Evolutionary conservation across 2,329 filamentous ascomycete genomes (phyloP), one percentile per base, ranked within the genome.

Genomic region (Akanthomyces muscarius): DNA sequence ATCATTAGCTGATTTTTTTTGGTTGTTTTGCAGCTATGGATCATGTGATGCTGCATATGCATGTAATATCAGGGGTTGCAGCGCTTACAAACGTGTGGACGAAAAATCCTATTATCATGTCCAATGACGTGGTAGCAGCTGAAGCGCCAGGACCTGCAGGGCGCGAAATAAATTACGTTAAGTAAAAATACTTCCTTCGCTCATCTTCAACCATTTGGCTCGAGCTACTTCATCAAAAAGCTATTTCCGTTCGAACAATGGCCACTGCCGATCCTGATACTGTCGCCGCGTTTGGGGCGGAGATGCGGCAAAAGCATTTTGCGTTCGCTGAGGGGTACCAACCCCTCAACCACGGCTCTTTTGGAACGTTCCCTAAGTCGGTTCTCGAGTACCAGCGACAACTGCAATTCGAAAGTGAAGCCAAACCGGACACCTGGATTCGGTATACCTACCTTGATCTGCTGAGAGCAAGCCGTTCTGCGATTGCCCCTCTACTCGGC

Each of bases 401-500:
- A 36, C 81, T 83, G 63, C 83, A 88, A 71, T 78, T 82, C 51
- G 75, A 80, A 33, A 78, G 79, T 38, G 89, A 92, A 77, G 75
- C 78, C 4, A 79, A 79, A 7, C 87, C 89, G 0, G 89, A 92
- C 72, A 74, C 77, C 5, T 92, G 88, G 76, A 84, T 90, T 67
- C 83, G 86, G 28, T 85, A 84, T 69, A 77, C 78, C 10, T 85
- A 85, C 66, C 81, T 86, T 1, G 66, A 74, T 14, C 75, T 83
- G 10, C 76, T 91, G 0, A 80, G 84, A 62, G 72, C 79, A 54
- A 80, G 86, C 21, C 86, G 89, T n/a, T 72, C 73, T 50, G 82
- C 82, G 1, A 72, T 91, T 28, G 83, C 86, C 4, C 74, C 78
- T n/a, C 69, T 88, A 45, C 78, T 92, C 54, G 83, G 89, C 65